A percentile compares a stretch with the other conserved stretches of the same genome.
phyloP scores from a whole-genome alignment of 805 yeast genomes.

The Teunomyces gatunensis region DNA sequence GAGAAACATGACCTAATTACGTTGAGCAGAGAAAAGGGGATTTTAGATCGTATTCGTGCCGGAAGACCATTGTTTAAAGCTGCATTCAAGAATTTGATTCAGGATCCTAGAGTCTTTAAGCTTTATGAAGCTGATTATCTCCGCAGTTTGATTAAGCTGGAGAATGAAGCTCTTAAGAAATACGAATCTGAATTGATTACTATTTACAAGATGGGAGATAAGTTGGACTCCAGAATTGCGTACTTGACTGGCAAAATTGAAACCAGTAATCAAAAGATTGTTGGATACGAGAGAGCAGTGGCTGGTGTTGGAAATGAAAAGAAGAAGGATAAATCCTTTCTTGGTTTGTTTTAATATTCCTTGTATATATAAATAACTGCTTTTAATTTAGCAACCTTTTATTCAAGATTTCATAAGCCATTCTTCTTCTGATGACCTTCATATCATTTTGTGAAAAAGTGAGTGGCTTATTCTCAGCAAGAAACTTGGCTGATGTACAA shows the following conservation, averaged over 20 bases:
- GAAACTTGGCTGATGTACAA: conserved; percentile 68
- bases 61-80: conserved; percentile 83
- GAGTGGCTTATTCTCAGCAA: conserved; percentile 51
- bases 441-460: conserved; percentile 68
- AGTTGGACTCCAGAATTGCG: conserved; percentile 59
- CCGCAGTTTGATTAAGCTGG: conserved; percentile 52
- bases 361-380: background rate
- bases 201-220: conserved; percentile 51
- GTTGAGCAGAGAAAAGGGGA: conserved; percentile 74
- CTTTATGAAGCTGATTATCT: conserved; percentile 65
- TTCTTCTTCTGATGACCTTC: conserved; percentile 59
- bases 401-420: conserved; percentile 59
- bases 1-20: conserved; percentile 78
- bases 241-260: conserved; percentile 70
- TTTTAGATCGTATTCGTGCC: conserved; percentile 60
- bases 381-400: conserved; percentile 24
- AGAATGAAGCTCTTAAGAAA: conserved; percentile 57
- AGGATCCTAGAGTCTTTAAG: conserved; percentile 54
- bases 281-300: conserved; percentile 27
- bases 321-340: conserved; percentile 1
- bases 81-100: conserved; percentile 67
- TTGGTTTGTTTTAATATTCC: background rate
- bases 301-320: conserved; percentile 16
- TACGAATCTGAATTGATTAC: conserved; percentile 71
- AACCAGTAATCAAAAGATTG: conserved; percentile 47